Evolutionary conservation across 2,329 filamentous ascomycete genomes (phyloP).

Genomic region (Coniella lustricola): DNA sequence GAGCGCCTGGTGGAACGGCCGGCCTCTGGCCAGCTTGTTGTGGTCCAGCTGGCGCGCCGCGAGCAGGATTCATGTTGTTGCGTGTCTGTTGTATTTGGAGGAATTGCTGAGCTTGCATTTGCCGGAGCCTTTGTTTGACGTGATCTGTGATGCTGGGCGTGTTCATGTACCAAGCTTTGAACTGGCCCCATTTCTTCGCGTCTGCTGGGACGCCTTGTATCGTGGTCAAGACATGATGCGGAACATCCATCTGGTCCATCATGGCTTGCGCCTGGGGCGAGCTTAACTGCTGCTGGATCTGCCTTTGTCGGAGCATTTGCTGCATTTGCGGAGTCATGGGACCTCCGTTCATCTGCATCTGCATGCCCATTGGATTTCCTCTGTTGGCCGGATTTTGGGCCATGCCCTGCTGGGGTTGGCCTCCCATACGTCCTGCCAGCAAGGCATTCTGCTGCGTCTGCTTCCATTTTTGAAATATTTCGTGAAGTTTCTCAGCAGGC

Average conservation of each 20-base stretch:
- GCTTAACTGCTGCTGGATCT: conserved; percentile 22
- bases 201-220: conserved; percentile 30
- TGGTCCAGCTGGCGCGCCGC: neutral
- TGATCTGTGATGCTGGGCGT: conserved; percentile 25
- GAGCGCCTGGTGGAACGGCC: conserved; percentile 19
- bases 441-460: conserved; percentile 21
- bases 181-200: conserved; percentile 42
- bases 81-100: conserved; percentile 13
- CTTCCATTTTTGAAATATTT: conserved; percentile 45
- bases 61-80: conserved; percentile 11
- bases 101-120: conserved; percentile 35
- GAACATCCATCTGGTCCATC: conserved; percentile 45
- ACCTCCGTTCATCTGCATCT: conserved; percentile 14
- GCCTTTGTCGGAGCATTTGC: conserved; percentile 20
- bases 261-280: conserved; percentile 22
- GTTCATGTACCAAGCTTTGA: conserved; percentile 35
- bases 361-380: conserved; percentile 13
- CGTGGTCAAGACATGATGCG: conserved; percentile 26
- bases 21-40: conserved; percentile 12
- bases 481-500: conserved; percentile 43
- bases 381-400: conserved; percentile 14
- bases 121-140: conserved; percentile 26
- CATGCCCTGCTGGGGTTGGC: conserved; percentile 19
- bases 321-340: conserved; percentile 14
- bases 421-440: conserved; percentile 19